Conservation (phyloP, 441 rosid genomes). For the Erysimum cheiri region DNA sequence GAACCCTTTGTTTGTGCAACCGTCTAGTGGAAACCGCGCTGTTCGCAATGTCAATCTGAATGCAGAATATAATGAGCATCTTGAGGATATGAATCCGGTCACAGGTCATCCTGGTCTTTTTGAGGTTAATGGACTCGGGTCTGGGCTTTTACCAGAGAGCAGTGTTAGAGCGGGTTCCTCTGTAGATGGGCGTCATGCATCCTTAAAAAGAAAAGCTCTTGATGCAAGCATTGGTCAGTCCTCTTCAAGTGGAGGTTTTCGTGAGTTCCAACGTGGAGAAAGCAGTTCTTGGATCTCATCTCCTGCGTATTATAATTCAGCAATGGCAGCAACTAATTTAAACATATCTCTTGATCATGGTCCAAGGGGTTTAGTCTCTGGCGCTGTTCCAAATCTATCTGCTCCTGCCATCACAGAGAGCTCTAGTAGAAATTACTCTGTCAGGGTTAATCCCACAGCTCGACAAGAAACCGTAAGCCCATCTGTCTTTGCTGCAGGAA, state of each 20-base stretch:
- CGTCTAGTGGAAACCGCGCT: slow-evolving; percentile 18
- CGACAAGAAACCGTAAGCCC: slow-evolving; percentile 58
- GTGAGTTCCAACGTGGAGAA: slow-evolving; percentile 63
- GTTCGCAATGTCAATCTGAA: slow-evolving; percentile 60
- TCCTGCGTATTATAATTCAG: slow-evolving; percentile 42
- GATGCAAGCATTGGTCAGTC: slow-evolving; percentile 74
- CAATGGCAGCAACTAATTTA: slow-evolving; percentile 46
- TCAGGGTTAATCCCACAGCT: slow-evolving; percentile 60
- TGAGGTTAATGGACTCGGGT: slow-evolving; percentile 51
- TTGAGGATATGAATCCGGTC: slow-evolving; percentile 48
- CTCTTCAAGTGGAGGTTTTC: slow-evolving; percentile 59
- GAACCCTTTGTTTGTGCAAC: slow-evolving; percentile 34
- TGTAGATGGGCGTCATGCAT: slow-evolving; percentile 60
- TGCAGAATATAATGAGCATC: slow-evolving; percentile 59
- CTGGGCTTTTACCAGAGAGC: slow-evolving; percentile 51
- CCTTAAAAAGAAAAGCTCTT: slow-evolving; percentile 84
- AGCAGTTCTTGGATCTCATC: slow-evolving; percentile 55
- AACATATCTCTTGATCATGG: slow-evolving; percentile 55
- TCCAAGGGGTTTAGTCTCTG: slow-evolving; percentile 51
- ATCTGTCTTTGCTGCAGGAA: slow-evolving; percentile 52
- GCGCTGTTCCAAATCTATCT: slow-evolving; percentile 46
- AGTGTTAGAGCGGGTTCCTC: slow-evolving; percentile 57
- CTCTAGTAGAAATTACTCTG: slow-evolving; percentile 63
- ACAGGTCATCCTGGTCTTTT: slow-evolving; percentile 48
- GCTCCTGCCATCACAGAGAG: slow-evolving; percentile 48